Percentiles rank a stretch among this genome's conserved stretches.
Evolutionary conservation across 164 flowering plant species (phyloP).

Genomic region (Magnolia changhungtana): DNA sequence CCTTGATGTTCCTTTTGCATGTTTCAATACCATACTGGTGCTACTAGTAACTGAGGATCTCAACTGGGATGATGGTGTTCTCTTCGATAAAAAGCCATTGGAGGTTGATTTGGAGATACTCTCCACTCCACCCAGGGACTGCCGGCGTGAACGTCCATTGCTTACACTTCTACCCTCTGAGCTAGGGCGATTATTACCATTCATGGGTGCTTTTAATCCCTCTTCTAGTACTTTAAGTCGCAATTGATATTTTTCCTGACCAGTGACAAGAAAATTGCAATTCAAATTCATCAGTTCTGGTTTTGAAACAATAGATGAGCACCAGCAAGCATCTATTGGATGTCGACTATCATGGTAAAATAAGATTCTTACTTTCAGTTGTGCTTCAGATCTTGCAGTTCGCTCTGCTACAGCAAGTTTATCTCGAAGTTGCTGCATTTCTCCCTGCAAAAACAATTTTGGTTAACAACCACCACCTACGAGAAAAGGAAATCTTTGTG

Average conservation of each 20-base stretch:
- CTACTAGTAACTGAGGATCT: conserved; percentile 28
- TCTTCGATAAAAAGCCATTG: conserved; percentile 39
- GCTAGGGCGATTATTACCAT: conserved; percentile 32
- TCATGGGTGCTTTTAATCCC: conserved; percentile 49
- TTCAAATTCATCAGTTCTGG: not conserved
- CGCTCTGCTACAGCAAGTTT: conserved; percentile 66
- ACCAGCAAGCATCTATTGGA: not conserved
- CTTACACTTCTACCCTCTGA: conserved; percentile 61
- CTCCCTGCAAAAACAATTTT: conserved; percentile 41
- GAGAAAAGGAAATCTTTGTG: not conserved
- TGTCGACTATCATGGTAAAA: not conserved
- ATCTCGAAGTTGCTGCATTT: conserved; percentile 73
- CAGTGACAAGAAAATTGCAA: not conserved
- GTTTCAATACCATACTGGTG: conserved; percentile 32
- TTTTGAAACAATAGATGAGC: not conserved
- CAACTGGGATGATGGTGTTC: conserved; percentile 23
- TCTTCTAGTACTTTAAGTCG: conserved; percentile 75
- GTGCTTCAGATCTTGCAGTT: conserved; percentile 72
- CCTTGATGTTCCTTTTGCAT: conserved; percentile 38
- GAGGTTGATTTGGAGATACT: conserved; percentile 37
- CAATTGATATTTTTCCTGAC: conserved; percentile 59
- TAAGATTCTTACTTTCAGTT: conserved; percentile 44
- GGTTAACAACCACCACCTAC: not conserved
- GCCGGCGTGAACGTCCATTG: conserved; percentile 62
- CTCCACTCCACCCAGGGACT: conserved; percentile 64